These are phyloP conservation scores for Rhizoclosmatium globosum DNA, from an alignment of 192 early-diverging fungal genomes.

Conservation along the genomic window DNA sequence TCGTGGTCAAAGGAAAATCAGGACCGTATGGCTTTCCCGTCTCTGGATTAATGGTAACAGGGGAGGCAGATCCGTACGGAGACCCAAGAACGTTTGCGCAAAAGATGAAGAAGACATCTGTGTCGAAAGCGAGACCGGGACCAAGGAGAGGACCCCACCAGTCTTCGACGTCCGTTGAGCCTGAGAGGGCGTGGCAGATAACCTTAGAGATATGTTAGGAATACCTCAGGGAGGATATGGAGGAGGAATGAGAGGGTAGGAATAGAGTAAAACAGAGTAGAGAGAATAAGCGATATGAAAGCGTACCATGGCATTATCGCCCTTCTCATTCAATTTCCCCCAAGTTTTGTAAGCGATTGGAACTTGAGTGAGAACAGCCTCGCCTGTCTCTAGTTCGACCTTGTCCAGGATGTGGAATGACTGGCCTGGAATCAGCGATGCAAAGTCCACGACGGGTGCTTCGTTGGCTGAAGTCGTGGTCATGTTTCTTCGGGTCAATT, in stretches of 20 bases:
- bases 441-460: constrained; percentile 9
- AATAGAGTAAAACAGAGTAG: neutral
- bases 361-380: constrained; percentile 72
- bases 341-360: constrained; percentile 98
- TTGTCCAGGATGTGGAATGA: constrained; percentile 27
- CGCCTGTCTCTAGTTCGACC: constrained; percentile 55
- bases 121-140: constrained; percentile 87
- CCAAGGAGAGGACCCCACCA: constrained; percentile 99
- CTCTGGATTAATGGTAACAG: constrained; percentile 84
- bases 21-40: constrained; percentile 86
- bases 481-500: too few relatives aligned
- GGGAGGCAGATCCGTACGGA: constrained; percentile 93
- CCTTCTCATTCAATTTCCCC: constrained; percentile 82
- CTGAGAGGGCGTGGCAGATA: constrained; percentile 97
- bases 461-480: too few relatives aligned
- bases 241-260: neutral
- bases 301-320: constrained; percentile 88
- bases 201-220: neutral
- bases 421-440: constrained; percentile 20
- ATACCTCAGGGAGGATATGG: too few relatives aligned
- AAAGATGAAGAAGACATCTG: constrained; percentile 92
- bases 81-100: constrained; percentile 96
- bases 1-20: constrained; percentile 86
- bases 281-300: neutral
- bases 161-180: constrained; percentile 94